Base-by-base conservation (phyloP, 1,284 basidiomycete genomes). In the Ganoderma lingzhi region DNA sequence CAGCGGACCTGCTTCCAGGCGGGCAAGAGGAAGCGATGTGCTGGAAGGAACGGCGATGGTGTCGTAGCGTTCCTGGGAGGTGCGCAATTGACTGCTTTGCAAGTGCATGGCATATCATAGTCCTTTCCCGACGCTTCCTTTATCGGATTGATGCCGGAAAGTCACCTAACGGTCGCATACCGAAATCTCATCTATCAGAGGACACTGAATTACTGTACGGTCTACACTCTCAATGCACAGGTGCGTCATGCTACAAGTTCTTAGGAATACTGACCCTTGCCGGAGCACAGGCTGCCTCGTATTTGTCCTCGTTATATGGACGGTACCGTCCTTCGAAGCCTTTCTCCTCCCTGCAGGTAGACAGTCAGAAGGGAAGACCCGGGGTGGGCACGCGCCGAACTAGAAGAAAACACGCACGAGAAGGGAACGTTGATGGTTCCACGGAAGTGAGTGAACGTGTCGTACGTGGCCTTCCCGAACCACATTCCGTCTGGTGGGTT, bases 371-470 rank as follows among this genome's bases (percentile, higher is more conserved):
- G 5, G 35, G 1, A 4, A 37, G 15, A 58, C 2, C 0, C 0
- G 0, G 17, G 17, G 3, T 19, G 17, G 14, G 19, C 17, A 17
- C 56, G 19, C 15, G 35, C 39, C 6, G 17, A 35, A 23, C 19
- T 14, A 58, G 55, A 45, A n/a, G 42, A 32, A 14, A 32, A 8
- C 9, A 68, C 81, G 56, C 72, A 82, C 82, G 71, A 73, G 23
- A 72, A 70, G 1, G 87, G 85, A 6, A 84, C 79, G 62, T 84
- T 80, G 28, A 86, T 73, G 19, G 78, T 82, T 32, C 81, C 79
- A 17, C 86, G 82, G 56, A 77, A 69, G 73, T 88, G 84, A 2
- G 83, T 83, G 77, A 87, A 88, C 44, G 77, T 78, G 63, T 88
- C 84, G 74, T 85, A 88, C 48, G 79, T 79, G 51, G 80, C 75